Evolutionary conservation across 2,329 filamentous ascomycete genomes (phyloP).

Genomic region (Scedosporium dehoogii): DNA sequence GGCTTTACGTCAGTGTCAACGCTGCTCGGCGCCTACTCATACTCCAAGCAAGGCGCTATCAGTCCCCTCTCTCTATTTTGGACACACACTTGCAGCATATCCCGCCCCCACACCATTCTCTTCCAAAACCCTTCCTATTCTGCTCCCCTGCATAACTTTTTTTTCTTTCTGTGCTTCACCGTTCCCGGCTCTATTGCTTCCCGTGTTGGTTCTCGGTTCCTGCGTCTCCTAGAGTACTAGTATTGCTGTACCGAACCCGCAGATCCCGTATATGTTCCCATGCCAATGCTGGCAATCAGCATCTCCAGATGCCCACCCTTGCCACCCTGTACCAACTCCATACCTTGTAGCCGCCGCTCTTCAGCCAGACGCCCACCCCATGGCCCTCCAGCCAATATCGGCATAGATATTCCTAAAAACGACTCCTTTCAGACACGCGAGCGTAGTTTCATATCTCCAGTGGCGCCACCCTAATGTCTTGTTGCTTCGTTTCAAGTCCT

Average conservation of each 20-base stretch:
- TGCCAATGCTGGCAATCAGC: background rate
- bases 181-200: too few species aligned
- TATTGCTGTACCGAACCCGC: background rate
- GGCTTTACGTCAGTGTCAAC: background rate
- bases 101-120: background rate
- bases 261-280: background rate
- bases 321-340: conserved; percentile 16
- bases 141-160: too few species aligned
- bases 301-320: conserved; percentile 4
- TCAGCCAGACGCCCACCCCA: conserved; percentile 36
- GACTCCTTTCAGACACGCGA: conserved; percentile 38
- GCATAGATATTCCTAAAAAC: conserved; percentile 27
- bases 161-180: too few species aligned
- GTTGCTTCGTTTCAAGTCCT: conserved; percentile 17
- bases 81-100: background rate
- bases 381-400: conserved; percentile 35
- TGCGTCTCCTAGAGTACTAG: background rate
- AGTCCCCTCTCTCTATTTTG: background rate
- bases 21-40: conserved; percentile 3
- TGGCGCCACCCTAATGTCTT: conserved; percentile 19
- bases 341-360: conserved; percentile 31
- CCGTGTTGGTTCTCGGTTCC: too few species aligned
- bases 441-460: conserved; percentile 39
- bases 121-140: background rate
- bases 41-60: background rate